Evolutionary conservation across 495 filamentous ascomycete genomes (phyloP), one percentile per base, ranked within the genome.

Genomic region (Aspergillus affinis): DNA sequence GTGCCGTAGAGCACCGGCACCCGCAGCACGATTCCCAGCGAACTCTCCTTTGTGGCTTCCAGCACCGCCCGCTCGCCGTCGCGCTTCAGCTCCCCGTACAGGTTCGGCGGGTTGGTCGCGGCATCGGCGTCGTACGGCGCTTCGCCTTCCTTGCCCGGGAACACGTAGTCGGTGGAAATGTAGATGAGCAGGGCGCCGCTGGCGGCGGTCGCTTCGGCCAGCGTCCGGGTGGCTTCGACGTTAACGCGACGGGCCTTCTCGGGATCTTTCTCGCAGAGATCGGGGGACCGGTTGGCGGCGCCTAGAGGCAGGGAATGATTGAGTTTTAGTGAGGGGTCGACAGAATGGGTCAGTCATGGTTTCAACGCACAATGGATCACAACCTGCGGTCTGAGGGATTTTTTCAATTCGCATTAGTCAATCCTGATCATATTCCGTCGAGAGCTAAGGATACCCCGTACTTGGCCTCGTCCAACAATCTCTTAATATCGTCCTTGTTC

Each of bases 131-230:
- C 84, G 70, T 97, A 97, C 4, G 93, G 93, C 13, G 92, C 93
- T 26, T 93, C 88, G n/a, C 91, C 90, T 30, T 86, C 87, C 19
- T 65, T 79, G 17, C 93, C 93, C 1, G 91, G 76, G 69, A 97
- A 97, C 48, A 97, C 91, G 71, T 97, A 97, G 77, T 97, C 93
- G 46, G 93, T 96, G 0, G 90, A 94, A 69, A 97, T 96, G 79
- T 96, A 96, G 69, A 97, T 84, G 30, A 96, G 80, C 52, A 96
- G 69, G 61, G 87, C 84, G n/a, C 72, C 73, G 12, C 85, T 83
- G 17, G 75, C 64, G 18, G 85, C 81, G 65, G 89, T 88, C 32
- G 86, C 77, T 29, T 81, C 72, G 19, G 92, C 91, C 19, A 97
- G 84, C 20, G 68, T 65, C 30, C 79, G 77, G 17, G 90, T 85